Conservation (phyloP, 192 early-diverging fungal species). For the Coemansia sp. region DNA sequence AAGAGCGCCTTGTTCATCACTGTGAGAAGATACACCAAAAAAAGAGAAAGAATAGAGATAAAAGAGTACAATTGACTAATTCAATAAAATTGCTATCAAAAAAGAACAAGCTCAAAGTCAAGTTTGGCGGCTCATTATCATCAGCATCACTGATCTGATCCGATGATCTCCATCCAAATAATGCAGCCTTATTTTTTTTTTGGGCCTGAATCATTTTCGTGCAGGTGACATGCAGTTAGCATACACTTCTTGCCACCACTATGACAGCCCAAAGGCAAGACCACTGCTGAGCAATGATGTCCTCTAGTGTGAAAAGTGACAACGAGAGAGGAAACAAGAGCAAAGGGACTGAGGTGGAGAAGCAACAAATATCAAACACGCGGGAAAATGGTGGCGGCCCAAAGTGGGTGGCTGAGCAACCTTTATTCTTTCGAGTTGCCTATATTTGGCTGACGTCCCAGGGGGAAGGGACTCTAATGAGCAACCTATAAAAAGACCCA, state of each 20-base stretch:
- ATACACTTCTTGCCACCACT: no score
- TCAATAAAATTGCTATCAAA: not conserved
- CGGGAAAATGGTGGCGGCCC: not conserved
- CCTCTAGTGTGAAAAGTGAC: not conserved
- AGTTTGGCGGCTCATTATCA: not conserved
- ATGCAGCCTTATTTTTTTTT: not conserved
- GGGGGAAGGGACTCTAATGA: conserved; percentile 4
- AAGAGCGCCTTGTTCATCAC: conserved; percentile 37
- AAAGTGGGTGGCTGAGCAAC: conserved; percentile 7
- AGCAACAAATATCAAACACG: not conserved
- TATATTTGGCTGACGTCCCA: not conserved
- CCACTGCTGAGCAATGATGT: not conserved
- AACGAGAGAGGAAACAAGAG: not conserved
- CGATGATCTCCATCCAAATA: not conserved
- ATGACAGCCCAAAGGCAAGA: no score
- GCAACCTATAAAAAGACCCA: conserved; percentile 1
- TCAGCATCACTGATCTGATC: not conserved
- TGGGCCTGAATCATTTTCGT: not conserved
- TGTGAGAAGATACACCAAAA: conserved; percentile 1
- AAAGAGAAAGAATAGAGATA: not conserved
- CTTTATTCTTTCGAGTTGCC: not conserved
- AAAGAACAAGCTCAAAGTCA: not conserved
- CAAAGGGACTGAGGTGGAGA: not conserved
- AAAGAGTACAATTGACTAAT: not conserved
- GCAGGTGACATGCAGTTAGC: conserved; percentile 1